Conservation (phyloP, 768 basidiomycete genomes). For the Pulveroboletus sp. region DNA sequence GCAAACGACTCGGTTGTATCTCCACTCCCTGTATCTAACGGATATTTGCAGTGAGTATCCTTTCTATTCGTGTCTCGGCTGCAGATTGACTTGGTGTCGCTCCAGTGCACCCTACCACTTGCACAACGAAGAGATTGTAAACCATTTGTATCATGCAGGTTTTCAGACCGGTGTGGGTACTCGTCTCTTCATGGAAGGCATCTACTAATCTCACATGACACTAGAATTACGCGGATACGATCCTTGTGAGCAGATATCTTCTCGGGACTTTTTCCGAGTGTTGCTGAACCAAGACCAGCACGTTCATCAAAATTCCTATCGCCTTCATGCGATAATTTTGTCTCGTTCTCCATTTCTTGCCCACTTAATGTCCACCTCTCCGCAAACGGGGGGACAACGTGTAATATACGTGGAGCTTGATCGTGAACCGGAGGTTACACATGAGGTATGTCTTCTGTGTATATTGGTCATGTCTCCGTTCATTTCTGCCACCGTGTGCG, state of each 20-base stretch:
- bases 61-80: background rate
- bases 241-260: slow-evolving; percentile 50
- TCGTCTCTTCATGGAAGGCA: slow-evolving; percentile 7
- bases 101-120: slow-evolving; percentile 45
- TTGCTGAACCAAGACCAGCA: slow-evolving; percentile 41
- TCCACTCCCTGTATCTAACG: slow-evolving; percentile 47
- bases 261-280: slow-evolving; percentile 2
- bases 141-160: slow-evolving; percentile 73
- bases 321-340: slow-evolving; percentile 79
- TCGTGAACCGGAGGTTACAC: slow-evolving; percentile 76
- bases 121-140: slow-evolving; percentile 75
- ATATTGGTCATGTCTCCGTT: slow-evolving; percentile 21
- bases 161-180: slow-evolving; percentile 76
- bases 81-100: slow-evolving; percentile 10
- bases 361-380: slow-evolving; percentile 81
- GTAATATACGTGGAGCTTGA: slow-evolving; percentile 72
- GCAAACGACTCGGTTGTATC: slow-evolving; percentile 15
- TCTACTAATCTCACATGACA: slow-evolving; percentile 13
- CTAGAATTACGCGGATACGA: slow-evolving; percentile 79
- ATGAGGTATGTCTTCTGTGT: slow-evolving; percentile 56
- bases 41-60: slow-evolving; percentile 53
- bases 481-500: slow-evolving; percentile 30
- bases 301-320: slow-evolving; percentile 69
- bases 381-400: slow-evolving; percentile 59
- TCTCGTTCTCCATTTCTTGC: slow-evolving; percentile 85